Percentiles rank a stretch among this genome's conserved stretches.
phyloP scores from a whole-genome alignment of 345 rosid species.

The Populus tremula region DNA sequence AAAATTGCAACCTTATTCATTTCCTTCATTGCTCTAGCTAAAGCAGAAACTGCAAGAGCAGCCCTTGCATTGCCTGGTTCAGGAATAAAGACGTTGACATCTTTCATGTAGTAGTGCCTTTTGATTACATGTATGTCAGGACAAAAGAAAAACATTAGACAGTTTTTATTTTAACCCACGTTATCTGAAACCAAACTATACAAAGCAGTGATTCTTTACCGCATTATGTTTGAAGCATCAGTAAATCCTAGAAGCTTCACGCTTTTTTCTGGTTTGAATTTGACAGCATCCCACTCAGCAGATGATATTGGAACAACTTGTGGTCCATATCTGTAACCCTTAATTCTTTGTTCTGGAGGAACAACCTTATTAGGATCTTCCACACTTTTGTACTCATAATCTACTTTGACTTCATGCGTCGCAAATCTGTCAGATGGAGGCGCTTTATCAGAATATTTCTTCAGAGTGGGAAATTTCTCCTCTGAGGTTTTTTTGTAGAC shows the following conservation, averaged over 20 bases:
- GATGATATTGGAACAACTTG: slow-evolving; percentile 88
- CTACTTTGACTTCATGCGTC: slow-evolving; percentile 81
- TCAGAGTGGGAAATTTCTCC: slow-evolving; percentile 84
- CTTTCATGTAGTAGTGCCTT: slow-evolving; percentile 96
- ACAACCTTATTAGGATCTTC: slow-evolving; percentile 53
- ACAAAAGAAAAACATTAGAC: not conserved
- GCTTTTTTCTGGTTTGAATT: slow-evolving; percentile 87
- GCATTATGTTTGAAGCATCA: slow-evolving; percentile 60
- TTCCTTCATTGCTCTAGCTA: slow-evolving; percentile 87
- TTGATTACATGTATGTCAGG: slow-evolving; percentile 22
- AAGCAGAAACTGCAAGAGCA: slow-evolving; percentile 65
- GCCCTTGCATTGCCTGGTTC: slow-evolving; percentile 73
- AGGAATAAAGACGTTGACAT: slow-evolving; percentile 72
- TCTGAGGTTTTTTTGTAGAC: slow-evolving; percentile 90
- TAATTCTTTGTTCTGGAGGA: slow-evolving; percentile 93
- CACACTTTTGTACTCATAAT: slow-evolving; percentile 64
- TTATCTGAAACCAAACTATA: not conserved
- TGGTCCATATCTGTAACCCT: slow-evolving; percentile 90
- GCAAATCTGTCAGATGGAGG: slow-evolving; percentile 78
- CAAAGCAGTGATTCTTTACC: slow-evolving; percentile 41
- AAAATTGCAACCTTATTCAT: slow-evolving; percentile 70
- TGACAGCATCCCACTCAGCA: slow-evolving; percentile 67
- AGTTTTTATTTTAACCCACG: slow-evolving; percentile 9
- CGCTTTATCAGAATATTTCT: slow-evolving; percentile 84
- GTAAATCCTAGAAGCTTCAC: slow-evolving; percentile 90